A percentile compares a stretch with the other conserved stretches of the same genome.
phyloP scores from a whole-genome alignment of 1,139 yeast species.

The Pichia cactophila region DNA sequence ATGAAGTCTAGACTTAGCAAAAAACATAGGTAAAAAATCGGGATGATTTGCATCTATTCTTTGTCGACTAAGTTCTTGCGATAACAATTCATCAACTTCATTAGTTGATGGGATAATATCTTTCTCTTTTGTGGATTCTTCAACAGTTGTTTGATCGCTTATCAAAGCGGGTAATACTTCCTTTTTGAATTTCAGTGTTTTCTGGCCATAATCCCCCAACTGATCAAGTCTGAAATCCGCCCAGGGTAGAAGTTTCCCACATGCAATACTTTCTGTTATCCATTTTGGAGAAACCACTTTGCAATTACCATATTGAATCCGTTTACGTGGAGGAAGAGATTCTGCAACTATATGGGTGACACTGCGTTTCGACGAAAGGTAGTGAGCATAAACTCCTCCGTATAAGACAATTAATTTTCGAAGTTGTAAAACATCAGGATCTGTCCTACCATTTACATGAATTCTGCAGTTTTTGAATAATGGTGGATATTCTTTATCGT shows the following conservation, averaged over 20 bases:
- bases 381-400: constrained; percentile 75
- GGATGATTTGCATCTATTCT: constrained; percentile 67
- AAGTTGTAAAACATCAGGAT: constrained; percentile 65
- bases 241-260: constrained; percentile 56
- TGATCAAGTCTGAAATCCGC: constrained; percentile 44
- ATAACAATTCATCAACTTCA: constrained; percentile 6
- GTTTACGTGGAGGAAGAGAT: constrained; percentile 68
- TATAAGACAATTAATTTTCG: constrained; percentile 63
- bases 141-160: neutral
- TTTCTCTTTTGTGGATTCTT: neutral
- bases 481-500: constrained; percentile 22
- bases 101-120: constrained; percentile 5
- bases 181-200: neutral
- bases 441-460: constrained; percentile 81
- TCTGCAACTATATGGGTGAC: constrained; percentile 85
- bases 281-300: constrained; percentile 78
- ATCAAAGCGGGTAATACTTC: neutral
- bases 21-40: constrained; percentile 61
- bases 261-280: constrained; percentile 59
- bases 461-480: constrained; percentile 59
- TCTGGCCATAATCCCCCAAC: constrained; percentile 14
- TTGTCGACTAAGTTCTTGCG: constrained; percentile 8
- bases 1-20: constrained; percentile 77
- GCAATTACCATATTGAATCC: constrained; percentile 53
- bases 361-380: constrained; percentile 57